Conservation (phyloP, 495 filamentous ascomycete genomes). For the Lophiotrema nucula region DNA sequence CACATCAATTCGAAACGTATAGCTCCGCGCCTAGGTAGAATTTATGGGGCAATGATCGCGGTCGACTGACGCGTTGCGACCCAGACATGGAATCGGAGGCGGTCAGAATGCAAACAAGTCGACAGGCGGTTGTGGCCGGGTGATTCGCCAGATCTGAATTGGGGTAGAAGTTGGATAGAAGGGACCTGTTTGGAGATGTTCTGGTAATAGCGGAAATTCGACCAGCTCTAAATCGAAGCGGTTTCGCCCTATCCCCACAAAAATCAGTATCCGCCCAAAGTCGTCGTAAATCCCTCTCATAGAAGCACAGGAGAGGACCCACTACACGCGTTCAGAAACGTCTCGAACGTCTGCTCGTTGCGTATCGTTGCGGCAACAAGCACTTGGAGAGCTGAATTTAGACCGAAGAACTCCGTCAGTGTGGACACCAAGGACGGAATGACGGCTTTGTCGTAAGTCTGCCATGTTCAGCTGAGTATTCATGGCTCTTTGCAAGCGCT, state of each 20-base stretch:
- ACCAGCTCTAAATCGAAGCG: conserved; percentile 33
- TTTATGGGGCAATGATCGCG: no score
- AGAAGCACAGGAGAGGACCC: conserved; percentile 19
- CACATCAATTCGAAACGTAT: conserved; percentile 8
- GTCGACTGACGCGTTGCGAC: no score
- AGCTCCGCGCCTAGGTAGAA: neutral
- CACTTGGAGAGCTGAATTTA: conserved; percentile 49
- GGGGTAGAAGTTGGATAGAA: conserved; percentile 40
- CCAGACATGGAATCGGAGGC: no score
- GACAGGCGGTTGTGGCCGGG: neutral
- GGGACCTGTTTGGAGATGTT: conserved; percentile 29
- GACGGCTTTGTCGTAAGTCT: conserved; percentile 65
- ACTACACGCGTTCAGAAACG: conserved; percentile 60
- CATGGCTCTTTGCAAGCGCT: conserved; percentile 3
- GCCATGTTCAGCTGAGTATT: conserved; percentile 5
- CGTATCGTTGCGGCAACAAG: conserved; percentile 62
- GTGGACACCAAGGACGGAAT: conserved; percentile 60
- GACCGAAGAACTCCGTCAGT: conserved; percentile 54
- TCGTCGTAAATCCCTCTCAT: neutral
- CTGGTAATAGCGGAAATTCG: conserved; percentile 29
- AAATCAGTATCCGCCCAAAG: conserved; percentile 22
- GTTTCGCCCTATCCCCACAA: conserved; percentile 34
- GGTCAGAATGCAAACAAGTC: conserved; percentile 20
- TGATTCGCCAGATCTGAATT: conserved; percentile 40
- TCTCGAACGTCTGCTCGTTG: conserved; percentile 61